Conservation (phyloP, 805 yeast species). For the Wickerhamiella kurtzmanii region DNA sequence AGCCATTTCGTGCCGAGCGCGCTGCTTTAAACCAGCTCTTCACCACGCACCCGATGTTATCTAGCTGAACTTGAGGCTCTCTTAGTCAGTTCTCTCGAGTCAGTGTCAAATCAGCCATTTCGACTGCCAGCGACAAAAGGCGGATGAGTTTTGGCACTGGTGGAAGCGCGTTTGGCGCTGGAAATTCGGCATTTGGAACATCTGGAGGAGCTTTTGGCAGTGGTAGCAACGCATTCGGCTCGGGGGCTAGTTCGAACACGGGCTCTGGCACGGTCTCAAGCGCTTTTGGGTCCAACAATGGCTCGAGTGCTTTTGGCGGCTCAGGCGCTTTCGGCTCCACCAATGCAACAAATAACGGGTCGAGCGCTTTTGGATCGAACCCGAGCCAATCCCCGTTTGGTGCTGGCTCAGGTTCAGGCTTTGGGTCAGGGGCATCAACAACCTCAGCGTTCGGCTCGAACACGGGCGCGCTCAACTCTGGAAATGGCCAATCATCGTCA, state of each 20-base stretch:
- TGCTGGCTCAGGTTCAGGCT: conserved; percentile 1
- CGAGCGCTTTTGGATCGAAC: conserved; percentile 2
- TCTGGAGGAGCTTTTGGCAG: conserved; percentile 7
- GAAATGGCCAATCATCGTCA: conserved; percentile 6
- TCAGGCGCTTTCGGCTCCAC: not conserved
- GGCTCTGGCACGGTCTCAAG: no score
- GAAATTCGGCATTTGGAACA: conserved; percentile 3
- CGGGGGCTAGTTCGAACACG: no score
- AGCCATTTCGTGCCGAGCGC: no score
- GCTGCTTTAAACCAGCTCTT: no score
- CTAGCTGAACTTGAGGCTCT: no score
- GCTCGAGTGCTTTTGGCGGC: conserved; percentile 1
- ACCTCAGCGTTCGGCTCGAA: not conserved
- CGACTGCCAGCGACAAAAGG: not conserved
- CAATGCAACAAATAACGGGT: conserved; percentile 2
- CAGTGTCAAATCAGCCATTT: not conserved
- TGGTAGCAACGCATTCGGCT: conserved; percentile 8
- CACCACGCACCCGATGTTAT: not conserved
- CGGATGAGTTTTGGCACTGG: not conserved
- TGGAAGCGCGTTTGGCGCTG: not conserved
- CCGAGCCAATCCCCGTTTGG: conserved; percentile 4
- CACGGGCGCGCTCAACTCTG: not conserved
- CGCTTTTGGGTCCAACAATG: not conserved
- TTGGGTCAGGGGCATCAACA: conserved; percentile 1
- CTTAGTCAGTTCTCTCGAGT: no score